These are phyloP conservation scores for Mallotus nudiflorus DNA, from an alignment of 345 rosid species.

Conservation along the genomic window DNA sequence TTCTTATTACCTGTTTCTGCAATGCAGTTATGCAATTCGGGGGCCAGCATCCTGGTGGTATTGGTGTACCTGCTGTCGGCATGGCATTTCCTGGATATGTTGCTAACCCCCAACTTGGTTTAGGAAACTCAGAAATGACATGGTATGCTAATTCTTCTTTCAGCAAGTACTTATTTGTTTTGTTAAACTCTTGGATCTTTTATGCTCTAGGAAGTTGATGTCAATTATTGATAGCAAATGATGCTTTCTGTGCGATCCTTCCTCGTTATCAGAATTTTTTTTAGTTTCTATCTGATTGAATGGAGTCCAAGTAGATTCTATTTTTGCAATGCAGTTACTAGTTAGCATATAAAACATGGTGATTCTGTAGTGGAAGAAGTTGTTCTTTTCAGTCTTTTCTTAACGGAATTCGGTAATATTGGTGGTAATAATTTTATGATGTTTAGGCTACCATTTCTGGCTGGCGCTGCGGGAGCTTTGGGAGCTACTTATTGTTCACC, in stretches of 20 bases:
- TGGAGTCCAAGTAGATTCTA: not conserved
- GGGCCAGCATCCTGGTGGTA: slow-evolving; percentile 83
- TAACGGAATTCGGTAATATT: no score
- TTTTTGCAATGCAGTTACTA: not conserved
- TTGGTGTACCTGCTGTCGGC: slow-evolving; percentile 89
- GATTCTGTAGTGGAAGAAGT: not conserved
- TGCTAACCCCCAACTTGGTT: slow-evolving; percentile 75
- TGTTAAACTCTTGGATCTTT: not conserved
- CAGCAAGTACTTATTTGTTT: not conserved
- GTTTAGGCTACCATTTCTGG: slow-evolving; percentile 80
- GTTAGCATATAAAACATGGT: not conserved
- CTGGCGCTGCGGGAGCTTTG: slow-evolving; percentile 80
- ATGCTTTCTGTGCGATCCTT: no score
- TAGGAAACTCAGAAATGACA: slow-evolving; percentile 92
- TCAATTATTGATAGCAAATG: no score
- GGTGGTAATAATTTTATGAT: slow-evolving; percentile 20
- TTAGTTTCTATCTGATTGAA: not conserved
- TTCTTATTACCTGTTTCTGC: slow-evolving; percentile 17
- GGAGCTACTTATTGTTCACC: slow-evolving; percentile 78
- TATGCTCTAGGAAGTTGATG: not conserved
- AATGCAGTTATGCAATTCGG: slow-evolving; percentile 84
- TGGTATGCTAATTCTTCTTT: slow-evolving; percentile 48
- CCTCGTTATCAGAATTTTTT: no score
- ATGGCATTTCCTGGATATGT: slow-evolving; percentile 97
- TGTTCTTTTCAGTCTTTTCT: not conserved